Evolutionary conservation across 495 filamentous ascomycete genomes (phyloP), one percentile per base, ranked within the genome.

Genomic region (Tetracladium marchalianum): DNA sequence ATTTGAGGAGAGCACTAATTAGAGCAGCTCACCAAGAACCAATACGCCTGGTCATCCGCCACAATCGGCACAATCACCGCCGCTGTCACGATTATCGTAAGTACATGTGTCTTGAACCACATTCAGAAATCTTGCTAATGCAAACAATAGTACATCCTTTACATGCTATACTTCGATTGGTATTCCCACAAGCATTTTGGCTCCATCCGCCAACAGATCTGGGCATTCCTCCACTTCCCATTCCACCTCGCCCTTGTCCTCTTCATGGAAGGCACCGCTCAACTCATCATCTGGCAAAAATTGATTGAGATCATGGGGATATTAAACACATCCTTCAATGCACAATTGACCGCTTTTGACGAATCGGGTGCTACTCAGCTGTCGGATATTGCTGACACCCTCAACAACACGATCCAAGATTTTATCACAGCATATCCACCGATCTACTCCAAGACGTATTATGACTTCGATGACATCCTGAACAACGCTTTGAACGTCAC

Each of bases 141-240:
- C 7, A 3, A 40, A 32, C 2, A 10, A 27, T 41, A 78, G 75
- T 85, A 84, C 60, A 68, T 86, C 46, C 58, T 82, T 27, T 86
- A 76, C 68, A 80, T 83, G 65, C 69, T 80, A 43, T 86, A 88
- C 62, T 85, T 81, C 47, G 82, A 87, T 58, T 69, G 67, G 47
- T 61, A 70, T 45, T 69, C 65, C 10, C 55, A 65, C 5, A 53
- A 70, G 17, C 65, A 73, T 42, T 71, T 72, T 15, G 75, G 76
- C 27, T 76, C 69, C 31, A 63, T 80, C 47, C 67, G 68, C n/a
- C 78, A 84, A 51, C 74, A 80, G 41, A 50, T 79, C 16, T 85
- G 82, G 84, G 68, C 75, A 4, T 67, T 79, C 49, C 59, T 81
- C 1, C 84, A 87, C 63, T 81, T 83, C 56, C 81, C 81, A 9